Percentiles rank a stretch among this genome's conserved stretches.
phyloP scores from a whole-genome alignment of 768 basidiomycete species.

The Lactarius quietus region DNA sequence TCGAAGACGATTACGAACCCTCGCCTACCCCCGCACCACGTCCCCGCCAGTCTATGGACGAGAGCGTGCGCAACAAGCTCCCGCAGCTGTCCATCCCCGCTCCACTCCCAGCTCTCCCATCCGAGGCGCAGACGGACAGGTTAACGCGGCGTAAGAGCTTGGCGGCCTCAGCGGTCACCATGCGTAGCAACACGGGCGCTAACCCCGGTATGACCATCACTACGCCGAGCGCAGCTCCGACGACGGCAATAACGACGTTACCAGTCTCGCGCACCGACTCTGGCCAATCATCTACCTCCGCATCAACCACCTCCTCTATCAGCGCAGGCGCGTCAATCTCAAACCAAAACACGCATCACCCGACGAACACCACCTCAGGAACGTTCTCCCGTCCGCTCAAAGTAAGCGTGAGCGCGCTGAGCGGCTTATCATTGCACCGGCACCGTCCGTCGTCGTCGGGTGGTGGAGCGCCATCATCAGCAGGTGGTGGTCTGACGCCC shows the following conservation, averaged over 20 bases:
- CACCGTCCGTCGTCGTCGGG: conserved; percentile 39
- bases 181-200: conserved; percentile 40
- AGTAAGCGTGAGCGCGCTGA: conserved; percentile 50
- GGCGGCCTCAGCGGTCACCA: conserved; percentile 42
- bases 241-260: conserved; percentile 57
- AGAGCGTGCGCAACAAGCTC: conserved; percentile 38
- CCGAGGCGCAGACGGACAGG: conserved; percentile 44
- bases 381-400: conserved; percentile 65
- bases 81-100: conserved; percentile 53
- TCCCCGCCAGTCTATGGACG: conserved; percentile 34
- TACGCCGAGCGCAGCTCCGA: conserved; percentile 46
- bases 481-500: conserved; percentile 26
- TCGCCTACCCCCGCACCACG: conserved; percentile 46
- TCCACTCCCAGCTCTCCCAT: conserved; percentile 56
- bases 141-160: conserved; percentile 43
- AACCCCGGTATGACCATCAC: conserved; percentile 47
- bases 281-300: conserved; percentile 33
- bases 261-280: conserved; percentile 49
- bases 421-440: conserved; percentile 46
- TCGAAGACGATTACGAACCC: conserved; percentile 38
- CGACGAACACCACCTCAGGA: conserved; percentile 36
- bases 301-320: not conserved
- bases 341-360: too few species aligned
- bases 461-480: conserved; percentile 31
- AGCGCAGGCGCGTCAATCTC: conserved; percentile 26